Evolutionary conservation across 2,329 filamentous ascomycete genomes (phyloP).

Genomic region (Tolypocladium inflatum): DNA sequence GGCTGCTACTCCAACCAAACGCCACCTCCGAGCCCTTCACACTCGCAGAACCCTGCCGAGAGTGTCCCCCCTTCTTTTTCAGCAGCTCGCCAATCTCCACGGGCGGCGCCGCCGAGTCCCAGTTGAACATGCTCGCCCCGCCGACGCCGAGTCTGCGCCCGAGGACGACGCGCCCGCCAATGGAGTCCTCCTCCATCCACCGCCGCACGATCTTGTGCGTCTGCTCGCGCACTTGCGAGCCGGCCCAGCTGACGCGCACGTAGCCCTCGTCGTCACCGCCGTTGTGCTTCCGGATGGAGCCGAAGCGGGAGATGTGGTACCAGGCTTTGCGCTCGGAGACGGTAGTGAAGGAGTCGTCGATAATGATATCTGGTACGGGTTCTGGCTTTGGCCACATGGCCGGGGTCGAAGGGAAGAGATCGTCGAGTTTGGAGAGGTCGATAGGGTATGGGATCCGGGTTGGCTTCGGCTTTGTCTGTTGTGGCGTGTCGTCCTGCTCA

Average conservation of each 20-base stretch:
- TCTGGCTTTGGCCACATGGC: conserved; percentile 18
- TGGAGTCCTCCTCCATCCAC: conserved; percentile 58
- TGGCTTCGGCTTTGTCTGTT: conserved; percentile 1
- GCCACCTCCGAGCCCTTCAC: conserved; percentile 6
- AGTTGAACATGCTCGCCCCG: conserved; percentile 47
- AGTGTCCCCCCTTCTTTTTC: conserved; percentile 11
- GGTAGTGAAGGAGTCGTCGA: conserved; percentile 42
- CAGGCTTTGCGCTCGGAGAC: conserved; percentile 53
- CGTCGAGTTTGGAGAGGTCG: conserved; percentile 22
- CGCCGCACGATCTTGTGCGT: conserved; percentile 49
- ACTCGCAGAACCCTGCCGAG: not conserved
- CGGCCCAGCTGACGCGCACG: conserved; percentile 45
- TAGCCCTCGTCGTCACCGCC: conserved; percentile 51
- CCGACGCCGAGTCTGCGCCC: conserved; percentile 27
- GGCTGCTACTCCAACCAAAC: conserved; percentile 15
- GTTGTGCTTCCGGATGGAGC: conserved; percentile 47
- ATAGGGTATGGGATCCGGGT: conserved; percentile 16
- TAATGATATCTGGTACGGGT: conserved; percentile 33
- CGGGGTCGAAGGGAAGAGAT: conserved; percentile 19
- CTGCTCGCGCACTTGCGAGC: conserved; percentile 43
- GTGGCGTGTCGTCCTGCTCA: not conserved
- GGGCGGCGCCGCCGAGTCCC: conserved; percentile 44
- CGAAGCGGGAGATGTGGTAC: conserved; percentile 54
- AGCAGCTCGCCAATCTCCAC: conserved; percentile 34
- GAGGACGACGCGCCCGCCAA: conserved; percentile 36